Conservation (phyloP, 2,329 filamentous ascomycete genomes). For the Cadophora sp. region DNA sequence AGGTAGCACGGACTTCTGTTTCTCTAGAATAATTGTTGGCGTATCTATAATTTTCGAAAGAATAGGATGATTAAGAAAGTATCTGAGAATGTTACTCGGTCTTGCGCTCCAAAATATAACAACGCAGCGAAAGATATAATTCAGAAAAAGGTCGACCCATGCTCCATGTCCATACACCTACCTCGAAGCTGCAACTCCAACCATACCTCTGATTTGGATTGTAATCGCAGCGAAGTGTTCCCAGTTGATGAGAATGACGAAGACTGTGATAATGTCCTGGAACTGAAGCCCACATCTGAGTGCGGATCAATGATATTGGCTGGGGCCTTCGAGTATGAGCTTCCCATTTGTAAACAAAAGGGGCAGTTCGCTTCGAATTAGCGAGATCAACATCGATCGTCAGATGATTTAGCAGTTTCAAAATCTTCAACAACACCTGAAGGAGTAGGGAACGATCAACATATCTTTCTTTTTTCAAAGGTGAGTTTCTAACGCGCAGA, state of each 20-base stretch:
- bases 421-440: background rate
- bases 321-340: background rate
- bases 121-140: background rate
- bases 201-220: background rate
- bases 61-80: background rate
- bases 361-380: background rate
- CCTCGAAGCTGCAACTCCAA: background rate
- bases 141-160: background rate
- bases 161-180: background rate
- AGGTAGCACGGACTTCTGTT: background rate
- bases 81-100: background rate
- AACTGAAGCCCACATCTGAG: background rate
- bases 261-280: background rate
- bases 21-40: background rate
- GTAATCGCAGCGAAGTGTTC: background rate
- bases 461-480: background rate
- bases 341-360: background rate
- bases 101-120: background rate
- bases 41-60: background rate
- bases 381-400: slow-evolving; percentile 8
- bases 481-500: background rate
- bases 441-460: background rate
- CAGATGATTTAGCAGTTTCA: background rate
- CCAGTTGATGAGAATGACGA: background rate
- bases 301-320: background rate